phyloP scores from a whole-genome alignment of 805 yeast species.

The Spathaspora boniae region DNA sequence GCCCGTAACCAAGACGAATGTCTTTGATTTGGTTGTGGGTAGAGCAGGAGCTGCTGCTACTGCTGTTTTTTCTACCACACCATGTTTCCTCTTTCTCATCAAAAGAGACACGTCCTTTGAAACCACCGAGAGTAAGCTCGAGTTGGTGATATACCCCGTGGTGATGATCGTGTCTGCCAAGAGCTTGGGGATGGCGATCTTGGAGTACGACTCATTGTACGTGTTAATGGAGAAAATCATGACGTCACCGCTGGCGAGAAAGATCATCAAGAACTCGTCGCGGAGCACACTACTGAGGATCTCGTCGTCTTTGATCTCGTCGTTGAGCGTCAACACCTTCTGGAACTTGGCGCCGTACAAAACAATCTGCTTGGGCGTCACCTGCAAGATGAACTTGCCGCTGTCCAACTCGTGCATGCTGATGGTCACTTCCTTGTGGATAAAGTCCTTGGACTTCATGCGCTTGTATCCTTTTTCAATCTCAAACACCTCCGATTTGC shows the following conservation, averaged over 20 bases:
- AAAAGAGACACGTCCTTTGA: constrained; percentile 26
- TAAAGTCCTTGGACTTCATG: constrained; percentile 58
- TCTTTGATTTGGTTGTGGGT: constrained; percentile 31
- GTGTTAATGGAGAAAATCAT: constrained; percentile 46
- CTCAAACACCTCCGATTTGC: constrained; percentile 66
- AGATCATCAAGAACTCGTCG: constrained; percentile 62
- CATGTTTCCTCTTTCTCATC: constrained; percentile 27
- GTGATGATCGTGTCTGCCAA: constrained; percentile 55
- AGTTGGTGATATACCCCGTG: constrained; percentile 60
- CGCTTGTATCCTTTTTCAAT: constrained; percentile 60
- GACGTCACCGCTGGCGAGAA: constrained; percentile 69
- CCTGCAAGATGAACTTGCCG: constrained; percentile 65
- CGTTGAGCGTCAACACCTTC: constrained; percentile 37
- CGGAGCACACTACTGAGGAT: constrained; percentile 59
- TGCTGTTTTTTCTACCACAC: constrained; percentile 9
- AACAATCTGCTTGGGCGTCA: constrained; percentile 62
- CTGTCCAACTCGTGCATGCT: constrained; percentile 59
- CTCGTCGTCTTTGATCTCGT: constrained; percentile 41
- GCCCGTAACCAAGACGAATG: constrained; percentile 68
- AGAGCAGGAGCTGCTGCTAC: constrained; percentile 2
- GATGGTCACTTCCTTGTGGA: constrained; percentile 60
- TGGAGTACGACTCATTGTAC: constrained; percentile 30
- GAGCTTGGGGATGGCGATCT: constrained; percentile 38
- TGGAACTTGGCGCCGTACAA: constrained; percentile 60
- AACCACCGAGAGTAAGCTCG: constrained; percentile 29